Evolutionary conservation across 306 rosid species (phyloP).

Genomic region (Lathyrus sativus): DNA sequence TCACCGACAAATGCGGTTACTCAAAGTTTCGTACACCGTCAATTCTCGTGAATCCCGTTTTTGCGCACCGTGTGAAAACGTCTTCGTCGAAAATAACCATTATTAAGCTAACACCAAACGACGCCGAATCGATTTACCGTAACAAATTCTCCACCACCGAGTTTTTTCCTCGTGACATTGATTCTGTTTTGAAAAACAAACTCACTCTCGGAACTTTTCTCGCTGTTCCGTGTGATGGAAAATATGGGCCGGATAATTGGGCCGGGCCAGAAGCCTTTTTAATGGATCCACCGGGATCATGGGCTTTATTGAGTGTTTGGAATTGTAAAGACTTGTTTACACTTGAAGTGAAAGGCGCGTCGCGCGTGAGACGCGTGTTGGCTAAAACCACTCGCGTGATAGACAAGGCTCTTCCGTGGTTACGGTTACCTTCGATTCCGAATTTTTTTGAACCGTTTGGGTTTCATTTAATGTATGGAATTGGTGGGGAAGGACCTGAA

Average conservation of each 20-base stretch:
- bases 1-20: constrained; percentile 91
- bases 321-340: constrained; percentile 77
- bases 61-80: constrained; percentile 53
- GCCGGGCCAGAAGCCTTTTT: constrained; percentile 59
- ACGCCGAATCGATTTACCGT: constrained; percentile 78
- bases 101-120: constrained; percentile 50
- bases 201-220: constrained; percentile 80
- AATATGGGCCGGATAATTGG: constrained; percentile 32
- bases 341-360: constrained; percentile 74
- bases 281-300: constrained; percentile 60
- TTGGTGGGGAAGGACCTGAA: constrained; percentile 75
- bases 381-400: constrained; percentile 68
- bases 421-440: constrained; percentile 72
- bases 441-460: constrained; percentile 80
- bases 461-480: constrained; percentile 71
- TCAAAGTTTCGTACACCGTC: constrained; percentile 81
- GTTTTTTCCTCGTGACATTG: constrained; percentile 96
- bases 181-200: constrained; percentile 61
- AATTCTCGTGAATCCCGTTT: constrained; percentile 84
- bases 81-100: constrained; percentile 39
- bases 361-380: constrained; percentile 56
- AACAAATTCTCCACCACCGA: constrained; percentile 75
- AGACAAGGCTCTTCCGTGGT: constrained; percentile 72
- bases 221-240: constrained; percentile 56
- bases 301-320: constrained; percentile 90